Conservation (phyloP, 768 basidiomycete genomes). For the Boletus reticuloceps region DNA sequence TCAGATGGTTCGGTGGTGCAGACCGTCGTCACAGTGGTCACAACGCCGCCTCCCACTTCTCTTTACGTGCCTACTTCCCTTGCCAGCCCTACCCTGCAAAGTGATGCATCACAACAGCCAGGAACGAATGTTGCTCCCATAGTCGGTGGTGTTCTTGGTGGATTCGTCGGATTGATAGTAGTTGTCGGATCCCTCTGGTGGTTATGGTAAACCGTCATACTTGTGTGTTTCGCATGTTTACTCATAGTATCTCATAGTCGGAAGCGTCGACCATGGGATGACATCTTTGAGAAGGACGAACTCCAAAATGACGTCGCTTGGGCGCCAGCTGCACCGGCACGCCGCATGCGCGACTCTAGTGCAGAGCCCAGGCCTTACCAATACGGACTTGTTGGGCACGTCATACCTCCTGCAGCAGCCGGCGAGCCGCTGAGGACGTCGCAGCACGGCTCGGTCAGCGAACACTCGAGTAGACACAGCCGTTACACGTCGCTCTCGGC, state of each 20-base stretch:
- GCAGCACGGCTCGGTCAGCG: constrained; percentile 21
- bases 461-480: constrained; percentile 19
- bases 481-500: constrained; percentile 27
- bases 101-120: constrained; percentile 12
- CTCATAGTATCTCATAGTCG: constrained; percentile 33
- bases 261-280: constrained; percentile 47
- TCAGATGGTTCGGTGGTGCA: constrained; percentile 40
- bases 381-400: constrained; percentile 59
- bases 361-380: constrained; percentile 56
- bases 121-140: constrained; percentile 42
- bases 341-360: constrained; percentile 21
- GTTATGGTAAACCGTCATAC: constrained; percentile 40
- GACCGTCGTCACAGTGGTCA: constrained; percentile 35
- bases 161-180: constrained; percentile 48
- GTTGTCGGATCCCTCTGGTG: constrained; percentile 48
- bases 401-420: constrained; percentile 27
- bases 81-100: constrained; percentile 16
- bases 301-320: constrained; percentile 22
- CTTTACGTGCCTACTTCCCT: constrained; percentile 24
- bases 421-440: constrained; percentile 36
- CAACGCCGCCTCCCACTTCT: constrained; percentile 33
- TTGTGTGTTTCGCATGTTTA: constrained; percentile 3
- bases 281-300: constrained; percentile 47
- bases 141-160: constrained; percentile 53
- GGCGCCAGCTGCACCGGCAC: constrained; percentile 17